Base-by-base conservation (phyloP, 768 basidiomycete genomes). In the Tulasnella sp. region DNA sequence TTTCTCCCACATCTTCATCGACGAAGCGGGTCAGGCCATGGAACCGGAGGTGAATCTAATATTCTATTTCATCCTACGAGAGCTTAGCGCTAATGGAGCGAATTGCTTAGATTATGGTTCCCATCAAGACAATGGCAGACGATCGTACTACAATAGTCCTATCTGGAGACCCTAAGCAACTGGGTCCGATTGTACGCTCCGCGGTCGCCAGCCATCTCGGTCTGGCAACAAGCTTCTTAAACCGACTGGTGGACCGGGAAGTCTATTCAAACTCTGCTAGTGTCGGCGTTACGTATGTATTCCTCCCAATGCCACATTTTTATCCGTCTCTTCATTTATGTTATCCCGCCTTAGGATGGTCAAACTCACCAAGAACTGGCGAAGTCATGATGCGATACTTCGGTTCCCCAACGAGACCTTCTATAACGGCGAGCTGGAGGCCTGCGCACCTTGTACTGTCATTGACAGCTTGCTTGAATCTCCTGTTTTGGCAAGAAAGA, bases 131-230 rank as follows among this genome's bases (percentile, higher is more conserved):
- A 0, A 84, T 91, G 81, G 87, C 89, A 0, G 84, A 86, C 74
- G 81, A 80, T 4, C 74, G 79, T 0, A 92, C 91, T 0, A 89
- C 88, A 69, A 81, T 92, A 34, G 81, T 92, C 3, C 83, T 93
- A 0, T 87, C 89, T 0, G 91, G 91, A 0, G 91, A 93, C 79
- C 91, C 88, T 0, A 90, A 89, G 81, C 91, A 92, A 79, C 84
- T 92, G 11, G 90, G 91, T 0, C 91, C 91, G 0, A 88, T 91
- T 76, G 87, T 92, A 71, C 85, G 87, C 1, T 91, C 90, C 0
- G 78, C 78, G 1, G 83, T 90, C 52, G 91, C 90, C 1, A 83
- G 86, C 22, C 83, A 85, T 40, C 83, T 92, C 3, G 90, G 89
- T 0, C 81, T 92, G 3, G 87, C 87, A 77, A 85, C 79, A 29